Percentiles rank a stretch among this genome's conserved stretches.
These are phyloP conservation scores for Chondrostereum purpureum DNA, from an alignment of 1,284 basidiomycete species.

Conservation along the genomic window DNA sequence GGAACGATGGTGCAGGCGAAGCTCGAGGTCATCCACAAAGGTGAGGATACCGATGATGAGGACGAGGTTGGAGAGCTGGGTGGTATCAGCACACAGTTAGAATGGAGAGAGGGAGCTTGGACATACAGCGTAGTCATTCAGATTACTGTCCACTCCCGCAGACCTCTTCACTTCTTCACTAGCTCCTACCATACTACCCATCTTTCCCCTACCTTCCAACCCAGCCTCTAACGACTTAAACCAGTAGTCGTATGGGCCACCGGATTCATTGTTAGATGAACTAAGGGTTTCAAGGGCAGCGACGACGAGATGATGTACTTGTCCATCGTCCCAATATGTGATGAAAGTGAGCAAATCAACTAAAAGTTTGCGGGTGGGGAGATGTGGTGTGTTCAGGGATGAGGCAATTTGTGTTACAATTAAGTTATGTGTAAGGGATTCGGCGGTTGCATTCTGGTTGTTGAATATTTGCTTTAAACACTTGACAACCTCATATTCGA, in stretches of 20 bases:
- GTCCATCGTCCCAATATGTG: conserved; percentile 54
- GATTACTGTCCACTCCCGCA: conserved; percentile 54
- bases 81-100: conserved; percentile 14
- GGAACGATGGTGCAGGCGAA: conserved; percentile 79
- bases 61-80: conserved; percentile 60
- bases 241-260: conserved; percentile 79
- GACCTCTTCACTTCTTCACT: conserved; percentile 80
- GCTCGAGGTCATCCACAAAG: conserved; percentile 67
- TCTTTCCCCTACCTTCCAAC: conserved; percentile 82
- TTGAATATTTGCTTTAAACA: conserved; percentile 86
- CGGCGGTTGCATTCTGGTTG: conserved; percentile 67
- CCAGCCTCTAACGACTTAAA: conserved; percentile 78
- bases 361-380: conserved; percentile 76
- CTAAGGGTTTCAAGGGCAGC: conserved; percentile 64
- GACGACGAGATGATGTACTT: conserved; percentile 49
- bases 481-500: conserved; percentile 90
- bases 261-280: conserved; percentile 54
- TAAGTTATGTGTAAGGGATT: conserved; percentile 73
- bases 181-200: conserved; percentile 93
- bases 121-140: conserved; percentile 83
- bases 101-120: conserved; percentile 14
- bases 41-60: conserved; percentile 64
- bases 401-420: conserved; percentile 81
- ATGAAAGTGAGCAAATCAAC: conserved; percentile 72
- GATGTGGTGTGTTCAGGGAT: conserved; percentile 78